These are phyloP conservation scores for Artemisia argyi DNA, from an alignment of 129 eudicot species.

Conservation along the genomic window DNA sequence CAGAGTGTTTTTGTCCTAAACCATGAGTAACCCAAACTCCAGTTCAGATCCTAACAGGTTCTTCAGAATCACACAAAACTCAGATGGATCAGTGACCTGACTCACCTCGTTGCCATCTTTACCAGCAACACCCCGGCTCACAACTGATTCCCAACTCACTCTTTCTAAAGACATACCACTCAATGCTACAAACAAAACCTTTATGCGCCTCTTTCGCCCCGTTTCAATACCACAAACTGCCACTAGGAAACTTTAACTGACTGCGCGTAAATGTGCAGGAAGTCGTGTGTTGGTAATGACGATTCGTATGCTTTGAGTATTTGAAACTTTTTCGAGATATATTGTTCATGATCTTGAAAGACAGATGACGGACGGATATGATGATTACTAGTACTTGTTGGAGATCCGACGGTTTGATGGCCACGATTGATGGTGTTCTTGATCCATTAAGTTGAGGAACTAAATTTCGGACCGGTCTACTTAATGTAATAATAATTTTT, in stretches of 20 bases:
- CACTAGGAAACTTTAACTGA: slow-evolving; percentile 21
- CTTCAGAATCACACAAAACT: slow-evolving; percentile 59
- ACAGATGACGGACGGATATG: too few relatives aligned
- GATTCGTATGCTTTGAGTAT: too few relatives aligned
- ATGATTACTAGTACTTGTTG: too few relatives aligned
- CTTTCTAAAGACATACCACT: slow-evolving; percentile 71
- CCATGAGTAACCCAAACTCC: slow-evolving; percentile 39
- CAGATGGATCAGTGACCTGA: slow-evolving; percentile 73
- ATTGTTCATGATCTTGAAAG: too few relatives aligned
- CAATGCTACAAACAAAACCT: slow-evolving; percentile 49
- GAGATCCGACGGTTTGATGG: too few relatives aligned
- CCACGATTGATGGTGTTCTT: too few relatives aligned
- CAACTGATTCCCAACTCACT: slow-evolving; percentile 25
- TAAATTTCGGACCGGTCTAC: too few relatives aligned
- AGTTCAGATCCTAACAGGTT: slow-evolving; percentile 49
- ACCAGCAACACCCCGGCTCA: slow-evolving; percentile 43
- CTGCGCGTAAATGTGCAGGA: too few relatives aligned
- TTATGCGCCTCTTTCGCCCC: slow-evolving; percentile 81
- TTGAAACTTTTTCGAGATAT: too few relatives aligned
- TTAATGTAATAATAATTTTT: too few relatives aligned
- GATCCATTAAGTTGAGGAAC: too few relatives aligned
- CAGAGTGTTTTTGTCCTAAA: background rate
- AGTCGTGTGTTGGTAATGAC: too few relatives aligned
- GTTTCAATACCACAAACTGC: slow-evolving; percentile 1
- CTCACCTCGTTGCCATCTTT: slow-evolving; percentile 25